Base-by-base conservation (phyloP, 352 stramenopile species). In the Hyaloperonospora brassicae region DNA sequence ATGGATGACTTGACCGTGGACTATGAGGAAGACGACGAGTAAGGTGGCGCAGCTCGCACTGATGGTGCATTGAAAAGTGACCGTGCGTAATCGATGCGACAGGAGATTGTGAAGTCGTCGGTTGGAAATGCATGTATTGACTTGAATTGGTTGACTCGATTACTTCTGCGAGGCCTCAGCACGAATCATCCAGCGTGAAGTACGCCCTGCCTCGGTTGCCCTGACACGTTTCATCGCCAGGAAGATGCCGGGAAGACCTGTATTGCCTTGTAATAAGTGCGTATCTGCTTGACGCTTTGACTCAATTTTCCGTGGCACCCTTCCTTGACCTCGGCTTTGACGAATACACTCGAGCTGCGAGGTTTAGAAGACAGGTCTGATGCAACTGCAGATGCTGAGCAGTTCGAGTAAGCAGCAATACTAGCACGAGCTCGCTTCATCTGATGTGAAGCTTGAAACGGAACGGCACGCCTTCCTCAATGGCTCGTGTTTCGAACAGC, bases 1-100 rank as follows among this genome's bases (percentile, higher is more conserved):
- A 81, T 87, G 59, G 78, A 90, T 66, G 80, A 88, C 62, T 79
- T 76, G 61, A 72, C 79, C 61, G 80, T 90, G 49, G 80, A 90
- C 65, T 90, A 88, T 51, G 80, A 89, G 57, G 79, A 90, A 70
- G 78, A 89, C 53, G 79, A 89, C 44, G 72, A 82, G 52, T 76
- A 66, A 64, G 44, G 35, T 27, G 36, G 43, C 39, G 10, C 38
- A 62, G 17, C 39, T 38, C 61, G 38, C 57, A 56, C 41, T 46
- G 34, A 50, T 59, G 36, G 46, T 69, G 39, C 25, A 58, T 44
- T 56, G 39, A 52, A 49, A 56, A 50, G 21, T 43, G 36, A 23
- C 36, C 39, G 51, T 23, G 10, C 41, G 48, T 59, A 31, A 35
- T 45, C 36, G 12, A 52, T 47, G 50, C 46, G 47, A 59, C 39